Conservation (phyloP, 1,284 basidiomycete genomes). For the Austroboletus novae-zelandiae region DNA sequence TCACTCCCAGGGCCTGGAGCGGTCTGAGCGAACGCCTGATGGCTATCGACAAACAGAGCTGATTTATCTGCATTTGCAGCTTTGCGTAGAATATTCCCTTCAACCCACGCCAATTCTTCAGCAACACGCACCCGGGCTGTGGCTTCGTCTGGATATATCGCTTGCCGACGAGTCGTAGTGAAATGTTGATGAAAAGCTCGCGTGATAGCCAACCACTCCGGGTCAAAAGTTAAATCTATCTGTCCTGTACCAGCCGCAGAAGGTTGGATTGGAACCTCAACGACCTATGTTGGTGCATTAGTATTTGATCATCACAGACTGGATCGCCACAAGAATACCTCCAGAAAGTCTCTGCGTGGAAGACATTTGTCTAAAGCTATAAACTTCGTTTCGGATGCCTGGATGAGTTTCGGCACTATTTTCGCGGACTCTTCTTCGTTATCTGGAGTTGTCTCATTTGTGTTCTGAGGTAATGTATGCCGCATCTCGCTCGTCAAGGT, state of each 20-base stretch:
- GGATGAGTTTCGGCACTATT: constrained; percentile 33
- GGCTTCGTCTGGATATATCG: constrained; percentile 57
- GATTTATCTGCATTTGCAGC: constrained; percentile 30
- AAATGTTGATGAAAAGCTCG: constrained; percentile 84
- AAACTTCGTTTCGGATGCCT: constrained; percentile 64
- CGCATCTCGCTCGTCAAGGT: neutral
- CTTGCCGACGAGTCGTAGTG: constrained; percentile 49
- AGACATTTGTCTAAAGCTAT: constrained; percentile 94
- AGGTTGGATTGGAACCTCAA: constrained; percentile 52
- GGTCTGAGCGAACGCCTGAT: constrained; percentile 74
- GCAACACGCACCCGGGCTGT: constrained; percentile 59
- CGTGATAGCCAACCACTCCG: constrained; percentile 92
- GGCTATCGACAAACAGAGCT: constrained; percentile 36
- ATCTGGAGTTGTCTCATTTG: constrained; percentile 69
- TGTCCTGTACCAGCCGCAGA: constrained; percentile 12
- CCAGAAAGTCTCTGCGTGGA: constrained; percentile 78
- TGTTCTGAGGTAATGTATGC: constrained; percentile 40
- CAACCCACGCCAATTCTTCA: constrained; percentile 67
- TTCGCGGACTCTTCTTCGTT: constrained; percentile 55
- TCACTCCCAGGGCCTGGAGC: constrained; percentile 61
- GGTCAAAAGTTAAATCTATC: constrained; percentile 67
- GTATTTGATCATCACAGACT: constrained; percentile 1
- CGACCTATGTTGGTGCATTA: constrained; percentile 49
- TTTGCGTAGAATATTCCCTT: constrained; percentile 44
- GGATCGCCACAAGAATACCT: constrained; percentile 48